Base-by-base conservation (phyloP, 2,329 filamentous ascomycete species). In the Penicillium vulpinum region DNA sequence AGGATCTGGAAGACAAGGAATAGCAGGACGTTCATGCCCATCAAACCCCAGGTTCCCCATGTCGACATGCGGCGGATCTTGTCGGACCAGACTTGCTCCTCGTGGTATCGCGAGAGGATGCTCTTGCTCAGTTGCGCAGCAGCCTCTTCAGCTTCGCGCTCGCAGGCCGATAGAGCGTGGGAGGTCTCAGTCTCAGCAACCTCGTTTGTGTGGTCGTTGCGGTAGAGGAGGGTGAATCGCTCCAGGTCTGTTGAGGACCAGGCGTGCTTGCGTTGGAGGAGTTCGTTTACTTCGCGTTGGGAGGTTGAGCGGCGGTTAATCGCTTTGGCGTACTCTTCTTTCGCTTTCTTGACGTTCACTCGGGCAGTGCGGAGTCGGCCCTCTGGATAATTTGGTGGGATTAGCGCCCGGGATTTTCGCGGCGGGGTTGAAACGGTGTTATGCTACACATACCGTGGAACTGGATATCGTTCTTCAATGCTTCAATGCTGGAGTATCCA, bases 81-180 rank as follows among this genome's bases (percentile, higher is more conserved):
- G 73, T 99, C 94, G 70, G 91, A 96, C 94, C 94, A 99, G 55
- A 99, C 95, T 78, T 99, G 94, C 79, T 99, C 94, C 77, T 99
- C 94, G 74, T 99, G 94, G 75, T 99, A 99, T 59, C 95, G 86
- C 60, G 89, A 89, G 50, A 97, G 80, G 66, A 97, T 97, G 49
- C 88, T 87, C 60, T 88, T 87, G 71, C 89, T 93, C 52, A 99
- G 79, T 67, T 87, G 84, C 51, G 87, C 85, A 54, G 87, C 85
- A 0, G 92, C 84, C 60, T 89, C 87, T 75, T 96, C 90, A 59
- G 95, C 86, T 58, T 90, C 85, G 43, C 84, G 83, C 78, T 99
- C 94, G 91, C 87, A 35, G 57, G 86, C 83, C 16, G 86, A 86
- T 26, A 97, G 82, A 15, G 83, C 81, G 57, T 89, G 86, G 63